Percentiles rank a stretch among this genome's conserved stretches.
Conservation (phyloP, 2,329 filamentous ascomycete genomes). For the Colletotrichum coccodes region DNA sequence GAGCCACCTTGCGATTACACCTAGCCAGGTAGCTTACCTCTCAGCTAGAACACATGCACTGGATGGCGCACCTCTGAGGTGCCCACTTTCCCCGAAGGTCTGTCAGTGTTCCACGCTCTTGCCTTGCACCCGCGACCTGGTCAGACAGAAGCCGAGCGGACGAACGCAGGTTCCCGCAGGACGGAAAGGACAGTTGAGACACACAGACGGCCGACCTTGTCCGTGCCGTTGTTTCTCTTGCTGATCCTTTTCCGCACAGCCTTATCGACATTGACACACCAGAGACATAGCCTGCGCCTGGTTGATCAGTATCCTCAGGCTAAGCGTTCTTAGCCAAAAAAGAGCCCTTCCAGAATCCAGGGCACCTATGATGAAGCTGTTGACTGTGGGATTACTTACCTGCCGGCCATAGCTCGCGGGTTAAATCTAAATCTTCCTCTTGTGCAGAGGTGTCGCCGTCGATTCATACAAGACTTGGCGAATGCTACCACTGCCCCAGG, state of each 20-base stretch:
- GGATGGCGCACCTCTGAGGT: background rate
- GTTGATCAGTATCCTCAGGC: background rate
- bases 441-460: background rate
- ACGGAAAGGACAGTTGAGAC: background rate
- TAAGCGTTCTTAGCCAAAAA: too few species aligned
- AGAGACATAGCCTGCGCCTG: background rate
- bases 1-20: too few species aligned
- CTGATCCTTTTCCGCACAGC: background rate
- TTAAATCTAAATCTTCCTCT: background rate
- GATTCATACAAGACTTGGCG: background rate
- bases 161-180: background rate
- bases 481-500: background rate
- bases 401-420: background rate
- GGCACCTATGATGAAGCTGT: background rate
- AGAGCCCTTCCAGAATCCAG: background rate
- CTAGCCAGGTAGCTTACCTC: background rate
- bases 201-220: background rate
- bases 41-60: background rate
- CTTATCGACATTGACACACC: background rate
- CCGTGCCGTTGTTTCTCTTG: background rate
- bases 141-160: background rate
- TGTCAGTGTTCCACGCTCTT: too few species aligned
- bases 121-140: background rate
- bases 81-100: slow-evolving; percentile 2
- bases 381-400: background rate